These are phyloP conservation scores for Colletotrichum tamarilloi DNA, from an alignment of 2,329 filamentous ascomycete species.

Conservation along the genomic window DNA sequence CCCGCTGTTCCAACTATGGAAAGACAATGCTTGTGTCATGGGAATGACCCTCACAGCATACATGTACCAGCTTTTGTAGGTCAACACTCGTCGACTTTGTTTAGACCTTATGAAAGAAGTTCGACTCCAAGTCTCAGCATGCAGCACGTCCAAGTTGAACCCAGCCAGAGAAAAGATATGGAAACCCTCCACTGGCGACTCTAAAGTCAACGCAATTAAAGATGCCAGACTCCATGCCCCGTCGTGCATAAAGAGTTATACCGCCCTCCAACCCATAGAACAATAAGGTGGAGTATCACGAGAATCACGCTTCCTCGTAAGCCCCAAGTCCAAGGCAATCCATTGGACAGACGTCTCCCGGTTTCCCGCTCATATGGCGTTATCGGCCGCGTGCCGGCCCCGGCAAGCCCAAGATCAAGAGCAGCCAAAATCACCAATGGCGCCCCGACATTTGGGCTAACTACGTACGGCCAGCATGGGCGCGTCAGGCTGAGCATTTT, in stretches of 20 bases:
- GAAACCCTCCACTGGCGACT: not conserved
- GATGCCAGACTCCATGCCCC: constrained; percentile 20
- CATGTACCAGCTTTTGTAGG: not conserved
- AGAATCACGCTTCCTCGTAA: constrained; percentile 46
- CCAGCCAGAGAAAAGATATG: not conserved
- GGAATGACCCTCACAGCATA: not conserved
- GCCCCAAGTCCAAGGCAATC: constrained; percentile 41
- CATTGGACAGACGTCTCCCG: not conserved
- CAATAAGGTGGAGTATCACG: constrained; percentile 46
- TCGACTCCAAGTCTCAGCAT: not conserved
- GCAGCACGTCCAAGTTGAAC: not conserved
- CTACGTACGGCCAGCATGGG: constrained; percentile 78
- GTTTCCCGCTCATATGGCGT: not conserved
- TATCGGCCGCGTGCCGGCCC: not conserved
- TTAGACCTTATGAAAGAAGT: not conserved
- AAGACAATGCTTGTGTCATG: not conserved
- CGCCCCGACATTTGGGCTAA: constrained; percentile 72
- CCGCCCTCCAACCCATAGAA: constrained; percentile 47
- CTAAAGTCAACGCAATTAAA: not conserved
- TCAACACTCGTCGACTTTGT: not conserved
- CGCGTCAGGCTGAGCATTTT: constrained; percentile 75
- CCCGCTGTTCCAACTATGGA: not conserved
- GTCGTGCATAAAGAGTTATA: constrained; percentile 48
- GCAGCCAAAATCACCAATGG: constrained; percentile 76
- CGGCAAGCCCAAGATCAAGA: constrained; percentile 67